phyloP scores from a whole-genome alignment of 2,329 filamentous ascomycete species.

The Pestalotiopsis sp. region DNA sequence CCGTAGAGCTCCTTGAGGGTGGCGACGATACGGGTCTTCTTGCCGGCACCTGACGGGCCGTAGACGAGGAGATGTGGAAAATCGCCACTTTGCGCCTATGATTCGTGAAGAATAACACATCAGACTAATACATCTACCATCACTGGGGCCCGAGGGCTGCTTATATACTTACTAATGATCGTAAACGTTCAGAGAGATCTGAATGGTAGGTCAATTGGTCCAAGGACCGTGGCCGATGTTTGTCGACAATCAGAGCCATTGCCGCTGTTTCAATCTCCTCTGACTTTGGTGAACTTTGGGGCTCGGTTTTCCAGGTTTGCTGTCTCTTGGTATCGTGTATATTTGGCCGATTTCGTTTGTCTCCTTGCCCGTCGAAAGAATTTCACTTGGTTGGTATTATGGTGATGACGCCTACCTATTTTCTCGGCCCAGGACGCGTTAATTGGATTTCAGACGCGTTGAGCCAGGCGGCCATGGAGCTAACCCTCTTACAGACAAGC shows the following conservation, averaged over 20 bases:
- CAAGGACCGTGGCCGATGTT: constrained; percentile 73
- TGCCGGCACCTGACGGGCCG: constrained; percentile 92
- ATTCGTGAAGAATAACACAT: constrained; percentile 16
- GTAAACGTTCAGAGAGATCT: constrained; percentile 84
- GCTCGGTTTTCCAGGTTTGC: not conserved
- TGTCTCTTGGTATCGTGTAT: too few species aligned
- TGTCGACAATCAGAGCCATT: constrained; percentile 74
- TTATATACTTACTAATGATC: constrained; percentile 71
- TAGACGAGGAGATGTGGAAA: constrained; percentile 98
- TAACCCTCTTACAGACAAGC: not conserved
- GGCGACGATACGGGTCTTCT: constrained; percentile 95
- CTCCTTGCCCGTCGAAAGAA: not conserved
- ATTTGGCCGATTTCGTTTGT: not conserved
- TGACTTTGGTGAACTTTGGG: not conserved
- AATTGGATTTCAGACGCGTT: constrained; percentile 27
- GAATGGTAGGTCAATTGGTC: constrained; percentile 84
- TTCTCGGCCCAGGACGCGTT: constrained; percentile 25
- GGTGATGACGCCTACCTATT: not conserved
- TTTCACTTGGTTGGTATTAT: not conserved
- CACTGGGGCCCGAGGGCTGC: constrained; percentile 16
- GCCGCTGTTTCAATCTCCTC: not conserved
- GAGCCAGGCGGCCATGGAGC: not conserved
- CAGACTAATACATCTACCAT: not conserved
- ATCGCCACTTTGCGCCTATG: constrained; percentile 89
- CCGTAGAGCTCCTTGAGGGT: constrained; percentile 95